Evolutionary conservation across 352 stramenopile species (phyloP).

Genomic region (Nothophytophthora sp.): DNA sequence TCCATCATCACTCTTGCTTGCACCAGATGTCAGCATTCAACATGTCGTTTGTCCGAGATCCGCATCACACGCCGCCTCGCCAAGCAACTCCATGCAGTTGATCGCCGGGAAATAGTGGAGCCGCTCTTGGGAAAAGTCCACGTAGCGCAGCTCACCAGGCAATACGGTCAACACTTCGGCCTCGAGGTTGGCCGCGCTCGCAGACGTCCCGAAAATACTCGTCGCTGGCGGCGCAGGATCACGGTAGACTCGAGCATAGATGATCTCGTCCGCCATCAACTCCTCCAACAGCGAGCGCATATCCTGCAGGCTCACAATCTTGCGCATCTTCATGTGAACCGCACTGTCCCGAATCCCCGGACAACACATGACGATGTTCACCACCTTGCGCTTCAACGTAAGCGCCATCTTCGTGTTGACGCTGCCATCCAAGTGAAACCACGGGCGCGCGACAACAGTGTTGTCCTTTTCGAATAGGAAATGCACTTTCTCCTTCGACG

Average conservation of each 20-base stretch:
- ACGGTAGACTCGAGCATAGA: slow-evolving; percentile 55
- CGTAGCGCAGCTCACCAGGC: slow-evolving; percentile 46
- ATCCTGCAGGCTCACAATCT: slow-evolving; percentile 71
- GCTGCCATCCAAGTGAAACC: slow-evolving; percentile 75
- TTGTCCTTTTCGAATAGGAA: slow-evolving; percentile 72
- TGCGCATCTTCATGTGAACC: slow-evolving; percentile 74
- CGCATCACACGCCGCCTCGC: slow-evolving; percentile 53
- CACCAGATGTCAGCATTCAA: too few species aligned
- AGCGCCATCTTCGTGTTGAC: slow-evolving; percentile 55
- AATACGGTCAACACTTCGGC: slow-evolving; percentile 20
- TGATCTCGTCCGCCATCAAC: slow-evolving; percentile 53
- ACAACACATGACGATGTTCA: slow-evolving; percentile 79
- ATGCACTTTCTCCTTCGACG: slow-evolving; percentile 57
- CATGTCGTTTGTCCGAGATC: slow-evolving; percentile 33
- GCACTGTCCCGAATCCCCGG: slow-evolving; percentile 63
- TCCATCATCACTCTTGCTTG: too few species aligned
- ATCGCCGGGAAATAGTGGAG: slow-evolving; percentile 78
- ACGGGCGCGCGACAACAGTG: slow-evolving; percentile 60
- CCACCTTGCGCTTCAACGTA: slow-evolving; percentile 72
- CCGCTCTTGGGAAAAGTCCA: slow-evolving; percentile 47
- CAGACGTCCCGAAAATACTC: slow-evolving; percentile 36
- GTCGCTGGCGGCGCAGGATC: slow-evolving; percentile 4
- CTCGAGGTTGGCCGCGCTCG: slow-evolving; percentile 1
- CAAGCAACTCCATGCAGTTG: slow-evolving; percentile 80
- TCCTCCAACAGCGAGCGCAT: slow-evolving; percentile 70